Percentiles rank a stretch among this genome's conserved stretches.
Conservation (phyloP, 768 basidiomycete species). For the Kwoniella pini region DNA sequence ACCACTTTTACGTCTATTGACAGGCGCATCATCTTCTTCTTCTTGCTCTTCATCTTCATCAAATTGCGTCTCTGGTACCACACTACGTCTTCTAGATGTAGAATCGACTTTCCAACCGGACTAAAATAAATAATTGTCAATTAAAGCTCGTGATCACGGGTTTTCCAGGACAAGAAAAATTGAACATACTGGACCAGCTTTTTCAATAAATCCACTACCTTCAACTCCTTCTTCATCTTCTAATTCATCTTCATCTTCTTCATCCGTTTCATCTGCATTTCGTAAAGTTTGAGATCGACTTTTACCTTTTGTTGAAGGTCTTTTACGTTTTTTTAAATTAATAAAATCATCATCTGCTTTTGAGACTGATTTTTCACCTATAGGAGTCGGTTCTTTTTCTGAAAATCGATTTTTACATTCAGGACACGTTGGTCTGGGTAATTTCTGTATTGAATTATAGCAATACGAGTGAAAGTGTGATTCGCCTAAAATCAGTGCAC, state of each 20-base stretch:
- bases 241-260: conserved; percentile 15
- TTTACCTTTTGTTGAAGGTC: conserved; percentile 4
- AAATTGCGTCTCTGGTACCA: conserved; percentile 35
- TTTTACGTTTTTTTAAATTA: conserved; percentile 22
- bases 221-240: conserved; percentile 26
- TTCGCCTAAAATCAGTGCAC: conserved; percentile 22
- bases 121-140: neutral
- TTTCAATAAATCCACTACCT: conserved; percentile 10
- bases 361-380: conserved; percentile 45
- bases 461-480: conserved; percentile 44
- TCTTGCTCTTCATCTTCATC: conserved; percentile 25
- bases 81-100: conserved; percentile 13
- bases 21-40: neutral
- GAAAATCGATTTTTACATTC: conserved; percentile 30
- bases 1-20: neutral
- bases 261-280: conserved; percentile 24
- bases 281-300: conserved; percentile 14
- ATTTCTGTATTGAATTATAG: conserved; percentile 22
- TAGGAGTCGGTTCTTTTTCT: conserved; percentile 15
- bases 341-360: conserved; percentile 31
- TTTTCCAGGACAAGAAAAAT: neutral
- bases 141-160: neutral
- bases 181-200: conserved; percentile 16
- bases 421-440: conserved; percentile 28
- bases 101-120: conserved; percentile 7